A percentile compares a stretch with the other conserved stretches of the same genome.
Evolutionary conservation across 2,329 filamentous ascomycete genomes (phyloP).

Genomic region (Cyanodermella asteris): DNA sequence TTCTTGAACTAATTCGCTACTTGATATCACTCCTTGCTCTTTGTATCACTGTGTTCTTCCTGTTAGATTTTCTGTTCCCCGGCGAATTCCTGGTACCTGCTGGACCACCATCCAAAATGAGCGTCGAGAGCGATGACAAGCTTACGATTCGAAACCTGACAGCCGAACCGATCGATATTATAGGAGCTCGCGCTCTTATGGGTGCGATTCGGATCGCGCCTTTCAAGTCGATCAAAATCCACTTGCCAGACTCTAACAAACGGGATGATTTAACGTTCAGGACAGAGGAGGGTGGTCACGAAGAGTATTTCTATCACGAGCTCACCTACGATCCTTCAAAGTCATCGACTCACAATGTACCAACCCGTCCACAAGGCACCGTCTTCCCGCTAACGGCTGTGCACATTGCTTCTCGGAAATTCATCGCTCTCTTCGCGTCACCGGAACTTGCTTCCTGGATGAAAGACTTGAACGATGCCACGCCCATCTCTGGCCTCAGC

Average conservation of each 20-base stretch:
- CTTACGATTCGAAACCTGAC: constrained; percentile 71
- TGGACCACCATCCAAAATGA: neutral
- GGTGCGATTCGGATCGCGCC: constrained; percentile 42
- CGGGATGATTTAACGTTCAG: constrained; percentile 51
- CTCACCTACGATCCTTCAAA: no score
- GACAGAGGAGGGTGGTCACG: constrained; percentile 32
- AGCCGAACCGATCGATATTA: constrained; percentile 44
- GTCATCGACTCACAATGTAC: constrained; percentile 53
- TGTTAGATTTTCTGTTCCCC: no score
- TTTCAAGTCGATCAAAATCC: constrained; percentile 43
- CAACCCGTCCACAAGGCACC: constrained; percentile 33
- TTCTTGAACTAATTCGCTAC: no score
- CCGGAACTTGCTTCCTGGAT: constrained; percentile 59
- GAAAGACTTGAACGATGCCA: constrained; percentile 47
- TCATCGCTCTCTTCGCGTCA: constrained; percentile 46
- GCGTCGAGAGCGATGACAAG: neutral
- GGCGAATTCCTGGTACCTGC: neutral
- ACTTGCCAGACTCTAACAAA: constrained; percentile 36
- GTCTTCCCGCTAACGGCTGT: constrained; percentile 36
- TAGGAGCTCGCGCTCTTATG: no score
- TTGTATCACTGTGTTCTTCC: no score
- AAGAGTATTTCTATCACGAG: no score
- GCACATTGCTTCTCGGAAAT: constrained; percentile 38
- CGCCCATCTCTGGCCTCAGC: constrained; percentile 56
- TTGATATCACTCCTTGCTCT: no score